phyloP scores from a whole-genome alignment of 2,329 filamentous ascomycete genomes.

The Xylaria sp. region DNA sequence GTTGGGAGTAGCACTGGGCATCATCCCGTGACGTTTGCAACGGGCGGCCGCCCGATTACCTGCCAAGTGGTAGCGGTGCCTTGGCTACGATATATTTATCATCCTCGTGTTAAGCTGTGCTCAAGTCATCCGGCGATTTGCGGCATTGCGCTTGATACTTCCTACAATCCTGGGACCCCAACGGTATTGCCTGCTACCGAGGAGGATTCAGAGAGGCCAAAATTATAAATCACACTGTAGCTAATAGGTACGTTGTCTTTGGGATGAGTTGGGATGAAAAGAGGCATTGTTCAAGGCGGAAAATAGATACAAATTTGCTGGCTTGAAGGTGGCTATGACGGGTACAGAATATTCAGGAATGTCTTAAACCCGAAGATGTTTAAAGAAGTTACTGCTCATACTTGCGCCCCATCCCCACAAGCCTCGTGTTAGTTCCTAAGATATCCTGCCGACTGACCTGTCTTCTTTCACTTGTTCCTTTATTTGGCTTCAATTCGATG shows the following conservation, averaged over 20 bases:
- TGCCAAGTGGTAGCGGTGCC: constrained; percentile 17
- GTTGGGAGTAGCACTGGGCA: constrained; percentile 9
- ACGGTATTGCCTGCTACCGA: not conserved
- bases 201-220: constrained; percentile 3
- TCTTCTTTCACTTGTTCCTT: not conserved
- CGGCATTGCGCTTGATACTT: constrained; percentile 6
- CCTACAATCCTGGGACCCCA: constrained; percentile 6
- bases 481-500: not conserved
- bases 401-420: not conserved
- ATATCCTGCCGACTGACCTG: not conserved
- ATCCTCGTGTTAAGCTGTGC: not conserved
- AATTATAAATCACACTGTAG: constrained; percentile 6
- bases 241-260: not conserved
- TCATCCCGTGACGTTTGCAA: constrained; percentile 1
- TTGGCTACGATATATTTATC: constrained; percentile 16
- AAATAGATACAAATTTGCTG: constrained; percentile 16
- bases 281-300: constrained; percentile 27
- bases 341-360: constrained; percentile 13
- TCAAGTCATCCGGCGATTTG: constrained; percentile 13
- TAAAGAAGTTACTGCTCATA: constrained; percentile 19
- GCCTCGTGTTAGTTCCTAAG: not conserved
- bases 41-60: not conserved
- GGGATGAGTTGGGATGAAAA: not conserved
- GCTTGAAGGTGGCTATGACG: constrained; percentile 27
- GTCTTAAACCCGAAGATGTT: constrained; percentile 13